These are phyloP conservation scores for Russula emetica DNA, from an alignment of 768 basidiomycete genomes.

Conservation along the genomic window DNA sequence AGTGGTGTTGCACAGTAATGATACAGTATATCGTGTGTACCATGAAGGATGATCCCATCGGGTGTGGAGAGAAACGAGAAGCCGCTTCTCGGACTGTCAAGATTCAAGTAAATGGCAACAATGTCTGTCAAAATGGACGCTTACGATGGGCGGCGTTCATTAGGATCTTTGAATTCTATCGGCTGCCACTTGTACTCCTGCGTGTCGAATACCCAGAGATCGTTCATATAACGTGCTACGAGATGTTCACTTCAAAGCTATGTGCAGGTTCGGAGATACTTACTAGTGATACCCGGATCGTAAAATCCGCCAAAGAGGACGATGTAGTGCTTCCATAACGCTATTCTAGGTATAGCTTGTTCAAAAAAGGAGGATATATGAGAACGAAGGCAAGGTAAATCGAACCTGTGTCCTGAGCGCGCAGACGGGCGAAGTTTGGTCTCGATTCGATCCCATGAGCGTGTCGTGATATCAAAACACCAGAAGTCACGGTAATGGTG, in stretches of 20 bases:
- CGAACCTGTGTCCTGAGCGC: slow-evolving; percentile 76
- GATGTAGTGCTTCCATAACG: slow-evolving; percentile 82
- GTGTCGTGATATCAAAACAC: slow-evolving; percentile 74
- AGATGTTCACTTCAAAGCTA: background rate
- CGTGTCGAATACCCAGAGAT: slow-evolving; percentile 82
- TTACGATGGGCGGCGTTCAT: slow-evolving; percentile 69
- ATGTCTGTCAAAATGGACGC: slow-evolving; percentile 29
- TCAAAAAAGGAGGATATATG: background rate
- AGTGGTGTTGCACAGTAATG: background rate
- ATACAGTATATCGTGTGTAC: slow-evolving; percentile 38
- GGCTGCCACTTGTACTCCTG: slow-evolving; percentile 85
- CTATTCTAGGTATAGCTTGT: slow-evolving; percentile 55
- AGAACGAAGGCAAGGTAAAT: background rate
- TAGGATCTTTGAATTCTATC: slow-evolving; percentile 60
- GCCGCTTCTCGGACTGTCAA: slow-evolving; percentile 62
- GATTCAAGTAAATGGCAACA: background rate
- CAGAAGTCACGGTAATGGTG: slow-evolving; percentile 90
- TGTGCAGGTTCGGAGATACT: slow-evolving; percentile 27
- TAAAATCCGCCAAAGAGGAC: slow-evolving; percentile 90
- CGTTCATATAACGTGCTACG: slow-evolving; percentile 74
- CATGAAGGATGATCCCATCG: slow-evolving; percentile 79
- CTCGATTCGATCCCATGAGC: slow-evolving; percentile 85
- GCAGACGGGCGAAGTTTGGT: slow-evolving; percentile 77
- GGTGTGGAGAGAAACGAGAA: slow-evolving; percentile 77
- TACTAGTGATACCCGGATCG: slow-evolving; percentile 80